Percentiles rank a stretch among this genome's conserved stretches.
Evolutionary conservation across 176 grass and related monocot species (phyloP).

Genomic region (Eragrostis curvula): DNA sequence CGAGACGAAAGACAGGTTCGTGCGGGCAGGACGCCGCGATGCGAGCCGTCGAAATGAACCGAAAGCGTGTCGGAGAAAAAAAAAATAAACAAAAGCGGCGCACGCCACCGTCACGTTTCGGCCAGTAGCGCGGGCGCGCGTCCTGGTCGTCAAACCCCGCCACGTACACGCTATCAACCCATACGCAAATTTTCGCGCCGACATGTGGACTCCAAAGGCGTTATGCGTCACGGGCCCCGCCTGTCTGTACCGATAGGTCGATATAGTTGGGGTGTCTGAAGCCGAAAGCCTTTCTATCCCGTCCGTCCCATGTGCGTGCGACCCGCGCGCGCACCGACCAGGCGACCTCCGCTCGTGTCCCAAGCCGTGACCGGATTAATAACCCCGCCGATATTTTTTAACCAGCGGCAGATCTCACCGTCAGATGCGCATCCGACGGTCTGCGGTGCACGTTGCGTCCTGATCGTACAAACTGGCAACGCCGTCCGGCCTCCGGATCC

Average conservation of each 20-base stretch:
- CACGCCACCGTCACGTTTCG: constrained; percentile 12
- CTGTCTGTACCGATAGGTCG: rapidly evolving
- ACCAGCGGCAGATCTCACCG: neutral
- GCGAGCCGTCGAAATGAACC: neutral
- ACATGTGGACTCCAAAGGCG: neutral
- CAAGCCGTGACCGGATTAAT: neutral
- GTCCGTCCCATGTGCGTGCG: neutral
- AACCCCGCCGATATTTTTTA: neutral
- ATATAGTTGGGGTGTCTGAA: rapidly evolving
- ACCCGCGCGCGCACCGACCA: neutral
- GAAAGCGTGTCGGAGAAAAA: constrained; percentile 3
- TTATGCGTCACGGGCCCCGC: neutral
- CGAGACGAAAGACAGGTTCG: neutral
- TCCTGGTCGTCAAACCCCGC: neutral
- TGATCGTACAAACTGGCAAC: neutral
- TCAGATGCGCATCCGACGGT: neutral
- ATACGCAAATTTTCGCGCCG: neutral
- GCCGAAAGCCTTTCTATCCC: neutral
- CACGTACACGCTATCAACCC: neutral
- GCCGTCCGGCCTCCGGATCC: neutral
- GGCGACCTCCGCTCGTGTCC: neutral
- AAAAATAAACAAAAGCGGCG: neutral
- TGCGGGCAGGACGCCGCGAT: neutral
- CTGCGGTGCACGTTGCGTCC: neutral
- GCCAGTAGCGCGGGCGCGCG: neutral